Evolutionary conservation across 345 rosid genomes (phyloP).

Genomic region (Hypericum androsaemum): DNA sequence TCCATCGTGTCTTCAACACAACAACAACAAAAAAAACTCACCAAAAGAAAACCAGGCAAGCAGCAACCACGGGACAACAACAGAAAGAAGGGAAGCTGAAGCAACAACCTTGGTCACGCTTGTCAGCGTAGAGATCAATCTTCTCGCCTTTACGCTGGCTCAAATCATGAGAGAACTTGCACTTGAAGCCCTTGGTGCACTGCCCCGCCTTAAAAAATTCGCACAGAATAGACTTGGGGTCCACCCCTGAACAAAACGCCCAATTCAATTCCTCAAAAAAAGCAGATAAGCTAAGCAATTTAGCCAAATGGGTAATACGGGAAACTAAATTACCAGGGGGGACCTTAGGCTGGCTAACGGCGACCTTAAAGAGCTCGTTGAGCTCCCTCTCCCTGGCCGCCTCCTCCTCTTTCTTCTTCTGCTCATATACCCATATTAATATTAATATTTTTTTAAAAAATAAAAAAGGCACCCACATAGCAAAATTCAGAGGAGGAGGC

Average conservation of each 20-base stretch:
- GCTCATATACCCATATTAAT: slow-evolving; percentile 12
- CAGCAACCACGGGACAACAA: background rate
- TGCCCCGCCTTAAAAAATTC: slow-evolving; percentile 89
- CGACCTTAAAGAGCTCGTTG: slow-evolving; percentile 83
- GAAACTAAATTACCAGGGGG: slow-evolving; percentile 68
- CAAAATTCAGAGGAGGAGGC: background rate
- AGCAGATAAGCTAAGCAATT: background rate
- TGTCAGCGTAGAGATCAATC: slow-evolving; percentile 75
- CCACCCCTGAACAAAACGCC: slow-evolving; percentile 46
- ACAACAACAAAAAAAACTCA: slow-evolving; percentile 6
- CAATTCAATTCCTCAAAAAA: background rate
- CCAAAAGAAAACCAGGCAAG: background rate
- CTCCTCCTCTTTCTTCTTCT: slow-evolving; percentile 89
- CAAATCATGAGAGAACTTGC: slow-evolving; percentile 94
- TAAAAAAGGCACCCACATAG: background rate
- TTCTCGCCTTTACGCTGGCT: slow-evolving; percentile 97
- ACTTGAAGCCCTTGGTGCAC: slow-evolving; percentile 81
- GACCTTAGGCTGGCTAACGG: slow-evolving; percentile 93
- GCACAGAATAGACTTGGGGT: slow-evolving; percentile 87
- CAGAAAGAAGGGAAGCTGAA: background rate
- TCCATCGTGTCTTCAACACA: slow-evolving; percentile 58
- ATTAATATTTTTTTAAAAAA: background rate
- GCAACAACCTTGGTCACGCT: slow-evolving; percentile 67
- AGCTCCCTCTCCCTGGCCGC: slow-evolving; percentile 90
- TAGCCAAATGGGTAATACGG: background rate